Evolutionary conservation across 495 filamentous ascomycete species (phyloP).

Genomic region (Trichoderma virens): DNA sequence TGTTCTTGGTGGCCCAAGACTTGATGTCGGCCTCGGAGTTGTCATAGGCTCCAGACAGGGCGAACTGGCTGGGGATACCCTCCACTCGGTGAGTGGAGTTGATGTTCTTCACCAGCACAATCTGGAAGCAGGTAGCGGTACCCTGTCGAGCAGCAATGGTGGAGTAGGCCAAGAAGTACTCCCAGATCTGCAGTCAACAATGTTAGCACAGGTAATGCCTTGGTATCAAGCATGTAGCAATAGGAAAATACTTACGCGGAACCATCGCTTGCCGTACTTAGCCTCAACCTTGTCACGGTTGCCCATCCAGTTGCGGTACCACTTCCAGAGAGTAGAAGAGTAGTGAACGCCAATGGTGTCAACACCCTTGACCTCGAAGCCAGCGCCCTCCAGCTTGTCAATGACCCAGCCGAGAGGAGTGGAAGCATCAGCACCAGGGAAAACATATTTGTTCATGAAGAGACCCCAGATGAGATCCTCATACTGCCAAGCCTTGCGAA

Average conservation of each 20-base stretch:
- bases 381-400: slow-evolving; percentile 61
- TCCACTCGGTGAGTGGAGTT: slow-evolving; percentile 93
- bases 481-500: slow-evolving; percentile 79
- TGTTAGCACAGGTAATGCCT: not conserved
- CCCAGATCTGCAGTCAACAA: slow-evolving; percentile 70
- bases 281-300: slow-evolving; percentile 91
- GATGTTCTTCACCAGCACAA: slow-evolving; percentile 93
- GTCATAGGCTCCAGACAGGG: slow-evolving; percentile 61
- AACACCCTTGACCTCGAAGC: slow-evolving; percentile 68
- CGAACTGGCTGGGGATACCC: slow-evolving; percentile 69
- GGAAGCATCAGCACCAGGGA: slow-evolving; percentile 80
- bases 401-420: slow-evolving; percentile 70
- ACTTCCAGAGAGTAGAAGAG: slow-evolving; percentile 92
- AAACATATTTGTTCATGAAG: slow-evolving; percentile 91
- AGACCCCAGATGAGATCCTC: slow-evolving; percentile 83
- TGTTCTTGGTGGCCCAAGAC: slow-evolving; percentile 38
- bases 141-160: slow-evolving; percentile 94
- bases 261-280: slow-evolving; percentile 95
- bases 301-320: slow-evolving; percentile 98
- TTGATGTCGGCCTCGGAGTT: slow-evolving; percentile 32
- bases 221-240: not conserved
- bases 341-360: slow-evolving; percentile 96
- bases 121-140: slow-evolving; percentile 90
- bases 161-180: slow-evolving; percentile 91
- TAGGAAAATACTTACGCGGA: slow-evolving; percentile 57